Evolutionary conservation across 164 flowering plant genomes (phyloP).

Genomic region (Nymphaea thermarum): DNA sequence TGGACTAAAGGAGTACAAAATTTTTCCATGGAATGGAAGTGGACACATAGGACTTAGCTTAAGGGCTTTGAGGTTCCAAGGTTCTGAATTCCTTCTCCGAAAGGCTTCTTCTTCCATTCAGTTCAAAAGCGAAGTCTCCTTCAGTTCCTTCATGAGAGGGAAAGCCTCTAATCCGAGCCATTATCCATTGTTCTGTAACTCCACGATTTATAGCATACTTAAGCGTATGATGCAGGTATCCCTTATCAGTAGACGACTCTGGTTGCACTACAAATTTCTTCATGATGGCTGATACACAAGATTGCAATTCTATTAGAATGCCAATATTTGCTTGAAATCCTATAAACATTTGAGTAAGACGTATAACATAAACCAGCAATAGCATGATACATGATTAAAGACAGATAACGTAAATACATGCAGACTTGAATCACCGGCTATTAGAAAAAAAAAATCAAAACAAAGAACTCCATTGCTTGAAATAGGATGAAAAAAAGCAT

Average conservation of each 20-base stretch:
- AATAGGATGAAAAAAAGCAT: background rate
- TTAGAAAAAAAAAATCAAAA: background rate
- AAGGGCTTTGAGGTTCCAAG: background rate
- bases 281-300: slow-evolving; percentile 48
- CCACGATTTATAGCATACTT: slow-evolving; percentile 76
- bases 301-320: background rate
- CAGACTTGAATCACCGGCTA: too few species aligned
- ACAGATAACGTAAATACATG: too few species aligned
- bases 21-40: background rate
- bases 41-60: background rate
- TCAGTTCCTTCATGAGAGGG: slow-evolving; percentile 58
- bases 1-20: background rate
- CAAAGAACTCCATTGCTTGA: background rate
- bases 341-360: background rate
- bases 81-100: background rate
- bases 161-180: slow-evolving; percentile 41
- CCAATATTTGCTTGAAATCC: background rate
- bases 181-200: slow-evolving; percentile 63
- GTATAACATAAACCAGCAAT: background rate
- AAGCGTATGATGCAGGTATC: slow-evolving; percentile 46
- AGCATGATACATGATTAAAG: too few species aligned
- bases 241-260: slow-evolving; percentile 55
- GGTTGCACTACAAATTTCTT: slow-evolving; percentile 71
- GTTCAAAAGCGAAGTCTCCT: slow-evolving; percentile 24
- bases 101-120: slow-evolving; percentile 26